Evolutionary conservation across 176 grass and related monocot genomes (phyloP).

Genomic region (Carex parvula): DNA sequence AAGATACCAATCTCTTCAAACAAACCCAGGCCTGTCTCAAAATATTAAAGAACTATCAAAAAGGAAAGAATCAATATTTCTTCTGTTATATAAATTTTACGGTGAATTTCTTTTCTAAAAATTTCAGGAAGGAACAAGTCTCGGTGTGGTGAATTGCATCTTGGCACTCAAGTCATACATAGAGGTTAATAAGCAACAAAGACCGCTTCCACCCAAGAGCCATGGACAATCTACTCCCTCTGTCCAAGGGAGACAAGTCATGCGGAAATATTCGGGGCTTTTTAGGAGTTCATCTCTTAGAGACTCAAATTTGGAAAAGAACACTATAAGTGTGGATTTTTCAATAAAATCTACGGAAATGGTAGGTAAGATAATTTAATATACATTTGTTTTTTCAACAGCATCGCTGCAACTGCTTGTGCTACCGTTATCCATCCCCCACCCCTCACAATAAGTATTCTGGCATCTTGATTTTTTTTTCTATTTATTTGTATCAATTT

Average conservation of each 20-base stretch:
- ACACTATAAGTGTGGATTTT: background rate
- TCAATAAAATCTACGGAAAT: conserved; percentile 14
- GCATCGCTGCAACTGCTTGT: background rate
- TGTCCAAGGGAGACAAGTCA: background rate
- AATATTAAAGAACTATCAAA: background rate
- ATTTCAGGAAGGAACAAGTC: conserved; percentile 69
- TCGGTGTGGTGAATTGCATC: conserved; percentile 75
- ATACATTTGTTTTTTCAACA: background rate
- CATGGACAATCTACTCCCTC: conserved; percentile 5
- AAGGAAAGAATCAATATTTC: background rate
- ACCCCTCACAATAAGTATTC: background rate
- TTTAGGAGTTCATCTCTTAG: conserved; percentile 20
- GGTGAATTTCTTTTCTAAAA: conserved; percentile 16
- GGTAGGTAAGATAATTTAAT: conserved; percentile 22
- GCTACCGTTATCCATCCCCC: background rate
- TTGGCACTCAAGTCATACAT: conserved; percentile 66
- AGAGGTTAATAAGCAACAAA: conserved; percentile 42
- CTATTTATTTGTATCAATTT: background rate
- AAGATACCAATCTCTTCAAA: background rate
- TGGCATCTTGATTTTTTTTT: background rate
- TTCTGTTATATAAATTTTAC: conserved; percentile 2
- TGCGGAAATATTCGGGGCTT: conserved; percentile 8
- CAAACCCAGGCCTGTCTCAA: background rate
- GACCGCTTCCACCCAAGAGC: background rate
- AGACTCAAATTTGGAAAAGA: conserved; percentile 18